A percentile compares a stretch with the other conserved stretches of the same genome.
Conservation (phyloP, 352 stramenopile genomes). For the Phytophthora sp. region DNA sequence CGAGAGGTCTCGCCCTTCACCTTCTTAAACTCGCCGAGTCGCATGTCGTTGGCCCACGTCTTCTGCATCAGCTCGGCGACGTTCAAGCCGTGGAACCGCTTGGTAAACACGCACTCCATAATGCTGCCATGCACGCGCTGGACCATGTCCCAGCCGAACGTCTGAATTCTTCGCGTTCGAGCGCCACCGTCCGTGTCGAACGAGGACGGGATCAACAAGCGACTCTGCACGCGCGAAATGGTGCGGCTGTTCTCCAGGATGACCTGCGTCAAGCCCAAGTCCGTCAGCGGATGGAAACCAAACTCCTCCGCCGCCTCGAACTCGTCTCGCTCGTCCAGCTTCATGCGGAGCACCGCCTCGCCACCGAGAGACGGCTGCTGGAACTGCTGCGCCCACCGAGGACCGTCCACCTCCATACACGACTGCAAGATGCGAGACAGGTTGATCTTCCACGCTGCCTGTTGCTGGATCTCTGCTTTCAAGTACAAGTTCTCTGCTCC, state of each 20-base stretch:
- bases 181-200: constrained; percentile 21
- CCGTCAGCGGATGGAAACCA: constrained; percentile 36
- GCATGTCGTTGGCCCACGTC: constrained; percentile 50
- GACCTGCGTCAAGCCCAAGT: constrained; percentile 33
- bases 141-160: constrained; percentile 47
- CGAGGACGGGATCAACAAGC: constrained; percentile 21
- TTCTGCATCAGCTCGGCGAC: constrained; percentile 40
- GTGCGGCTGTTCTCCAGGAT: constrained; percentile 39
- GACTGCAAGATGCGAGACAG: constrained; percentile 39
- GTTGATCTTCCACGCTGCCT: constrained; percentile 37
- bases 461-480: constrained; percentile 42
- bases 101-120: constrained; percentile 50
- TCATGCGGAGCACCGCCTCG: constrained; percentile 12
- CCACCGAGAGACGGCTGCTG: constrained; percentile 16
- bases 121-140: constrained; percentile 34
- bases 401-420: constrained; percentile 13
- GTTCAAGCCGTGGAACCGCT: constrained; percentile 37
- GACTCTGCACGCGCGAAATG: constrained; percentile 33
- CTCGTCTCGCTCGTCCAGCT: constrained; percentile 20
- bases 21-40: constrained; percentile 40
- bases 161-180: constrained; percentile 15
- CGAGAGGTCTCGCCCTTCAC: constrained; percentile 47
- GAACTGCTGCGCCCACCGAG: constrained; percentile 21
- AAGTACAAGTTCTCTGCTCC: constrained; percentile 55
- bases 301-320: constrained; percentile 36